Evolutionary conservation across 1,284 basidiomycete genomes (phyloP), one percentile per base, ranked within the genome.

Genomic region (Chiua sp.): DNA sequence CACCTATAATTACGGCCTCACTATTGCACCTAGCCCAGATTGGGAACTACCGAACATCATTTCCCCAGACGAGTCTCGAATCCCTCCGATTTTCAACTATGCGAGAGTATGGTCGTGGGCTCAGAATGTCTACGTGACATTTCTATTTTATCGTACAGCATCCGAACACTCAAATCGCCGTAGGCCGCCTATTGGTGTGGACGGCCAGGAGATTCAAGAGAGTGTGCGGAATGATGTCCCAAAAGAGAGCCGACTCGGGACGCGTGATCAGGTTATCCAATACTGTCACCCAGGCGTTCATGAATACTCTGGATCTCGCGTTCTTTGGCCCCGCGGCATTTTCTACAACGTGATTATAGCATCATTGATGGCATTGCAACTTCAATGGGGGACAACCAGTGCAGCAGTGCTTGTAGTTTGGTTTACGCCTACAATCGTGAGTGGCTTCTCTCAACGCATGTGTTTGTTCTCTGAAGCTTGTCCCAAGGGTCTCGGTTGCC

Each of bases 311-410:
- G 46, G 47, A 8, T 28, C 55, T 0, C 16, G 52, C 1, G 60
- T 67, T 59, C 65, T 62, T 32, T 75, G 71, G 71, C 73, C 69
- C 13, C 66, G 61, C 3, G 70, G 68, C 8, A 63, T 77, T 1
- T 59, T 75, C 20, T 62, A 60, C 3, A 74, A 78, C 42, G 74
- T 79, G 56, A 50, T 72, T 13, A 44, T 77, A 2, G 77, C 79
- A 16, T 77, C 78, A 1, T 7, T 71, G 2, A 59, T 75, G 23
- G 72, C 76, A 6, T 55, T 80, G 8, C 57, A 61, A 2, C 61
- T 81, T 32, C 78, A 80, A 55, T 82, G 80, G 79, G 73, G 73
- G 1, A 80, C 79, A 3, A 71, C 72, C 3, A 74, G 76, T 16
- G 72, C 72, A 2, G 74, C 74, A 3, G 60, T 78, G 22, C 62